These are phyloP conservation scores for Incumbomyces delicatus DNA, from an alignment of 2,329 filamentous ascomycete species.

Conservation along the genomic window DNA sequence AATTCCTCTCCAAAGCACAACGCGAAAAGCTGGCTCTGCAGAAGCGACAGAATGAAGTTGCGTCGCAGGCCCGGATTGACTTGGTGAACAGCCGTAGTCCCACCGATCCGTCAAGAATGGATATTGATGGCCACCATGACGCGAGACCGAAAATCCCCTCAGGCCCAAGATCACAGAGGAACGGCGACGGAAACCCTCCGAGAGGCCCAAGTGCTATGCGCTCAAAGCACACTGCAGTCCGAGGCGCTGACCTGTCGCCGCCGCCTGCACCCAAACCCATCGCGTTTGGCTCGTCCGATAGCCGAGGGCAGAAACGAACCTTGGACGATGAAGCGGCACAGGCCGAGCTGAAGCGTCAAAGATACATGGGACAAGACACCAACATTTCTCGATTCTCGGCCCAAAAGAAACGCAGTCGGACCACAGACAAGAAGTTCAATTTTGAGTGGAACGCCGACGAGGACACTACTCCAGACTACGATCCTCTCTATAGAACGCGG, in stretches of 20 bases:
- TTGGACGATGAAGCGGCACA: constrained; percentile 54
- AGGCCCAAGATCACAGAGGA: constrained; percentile 60
- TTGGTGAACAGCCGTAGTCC: constrained; percentile 9
- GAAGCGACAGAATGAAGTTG: constrained; percentile 62
- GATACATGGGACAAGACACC: constrained; percentile 85
- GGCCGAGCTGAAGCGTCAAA: constrained; percentile 61
- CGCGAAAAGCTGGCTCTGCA: constrained; percentile 71
- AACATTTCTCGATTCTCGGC: constrained; percentile 85
- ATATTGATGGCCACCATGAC: background rate
- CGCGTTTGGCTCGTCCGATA: constrained; percentile 27
- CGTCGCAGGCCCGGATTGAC: constrained; percentile 44
- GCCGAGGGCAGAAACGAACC: constrained; percentile 34
- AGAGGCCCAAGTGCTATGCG: constrained; percentile 44
- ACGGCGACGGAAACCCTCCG: constrained; percentile 31
- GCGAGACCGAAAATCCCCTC: constrained; percentile 47
- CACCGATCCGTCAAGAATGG: constrained; percentile 6
- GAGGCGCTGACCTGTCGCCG: constrained; percentile 45
- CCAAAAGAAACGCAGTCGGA: constrained; percentile 88
- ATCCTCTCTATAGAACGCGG: constrained; percentile 65
- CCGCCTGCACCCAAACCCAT: constrained; percentile 36
- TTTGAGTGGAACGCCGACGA: constrained; percentile 96
- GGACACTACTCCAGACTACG: constrained; percentile 76
- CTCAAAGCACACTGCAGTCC: constrained; percentile 29
- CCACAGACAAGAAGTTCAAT: constrained; percentile 95
- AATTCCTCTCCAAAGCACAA: constrained; percentile 75